Percentiles rank a stretch among this genome's conserved stretches.
Conservation (phyloP, 2,329 filamentous ascomycete species). For the Chrysosporium keratinophilum region DNA sequence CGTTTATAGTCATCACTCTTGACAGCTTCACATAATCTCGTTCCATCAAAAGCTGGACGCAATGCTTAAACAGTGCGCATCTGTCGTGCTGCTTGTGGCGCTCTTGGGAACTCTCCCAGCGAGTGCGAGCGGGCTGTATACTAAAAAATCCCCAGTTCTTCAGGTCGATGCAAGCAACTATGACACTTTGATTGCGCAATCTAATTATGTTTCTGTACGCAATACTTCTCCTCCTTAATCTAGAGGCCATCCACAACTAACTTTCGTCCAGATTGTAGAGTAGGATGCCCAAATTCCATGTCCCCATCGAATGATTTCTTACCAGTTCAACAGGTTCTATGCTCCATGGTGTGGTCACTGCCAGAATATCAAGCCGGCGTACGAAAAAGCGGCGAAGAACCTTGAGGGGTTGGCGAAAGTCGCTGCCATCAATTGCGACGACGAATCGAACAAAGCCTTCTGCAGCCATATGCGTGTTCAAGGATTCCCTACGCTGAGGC, state of each 20-base stretch:
- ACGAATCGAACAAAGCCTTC: conserved; percentile 79
- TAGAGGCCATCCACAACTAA: conserved; percentile 14
- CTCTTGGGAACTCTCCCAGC: conserved; percentile 56
- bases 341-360: conserved; percentile 98
- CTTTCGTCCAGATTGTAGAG: conserved; percentile 41
- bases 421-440: conserved; percentile 88
- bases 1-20: conserved; percentile 1
- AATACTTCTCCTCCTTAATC: not conserved
- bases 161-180: conserved; percentile 72
- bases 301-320: not conserved
- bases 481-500: conserved; percentile 94
- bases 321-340: conserved; percentile 59
- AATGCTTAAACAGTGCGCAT: conserved; percentile 34
- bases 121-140: conserved; percentile 60
- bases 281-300: conserved; percentile 27
- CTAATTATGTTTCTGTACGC: conserved; percentile 81
- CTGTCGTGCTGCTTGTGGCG: conserved; percentile 45
- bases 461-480: conserved; percentile 78
- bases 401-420: conserved; percentile 90
- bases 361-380: conserved; percentile 87
- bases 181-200: conserved; percentile 70
- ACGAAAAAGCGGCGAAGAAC: conserved; percentile 83
- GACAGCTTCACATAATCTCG: not conserved
- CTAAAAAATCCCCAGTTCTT: conserved; percentile 75
- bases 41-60: not conserved